Percentiles rank a stretch among this genome's conserved stretches.
phyloP scores from a whole-genome alignment of 176 grass and related monocot species.

The Poa pratensis region DNA sequence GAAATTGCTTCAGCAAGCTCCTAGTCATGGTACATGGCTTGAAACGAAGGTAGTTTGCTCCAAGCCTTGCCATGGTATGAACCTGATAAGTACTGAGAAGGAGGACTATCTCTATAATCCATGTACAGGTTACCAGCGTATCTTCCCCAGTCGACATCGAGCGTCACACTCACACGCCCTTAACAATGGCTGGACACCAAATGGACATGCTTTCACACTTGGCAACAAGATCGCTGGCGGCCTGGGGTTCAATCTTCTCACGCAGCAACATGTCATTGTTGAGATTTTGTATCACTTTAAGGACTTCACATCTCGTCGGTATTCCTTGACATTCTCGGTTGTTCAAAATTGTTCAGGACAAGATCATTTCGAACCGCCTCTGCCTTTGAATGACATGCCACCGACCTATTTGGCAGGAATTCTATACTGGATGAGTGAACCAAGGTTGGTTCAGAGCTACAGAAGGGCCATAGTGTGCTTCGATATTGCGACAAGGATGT shows the following conservation, averaged over 20 bases:
- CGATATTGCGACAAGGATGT: neutral
- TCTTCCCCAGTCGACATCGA: no score
- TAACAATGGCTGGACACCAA: neutral
- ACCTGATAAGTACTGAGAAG: neutral
- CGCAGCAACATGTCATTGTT: neutral
- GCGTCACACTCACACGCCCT: no score
- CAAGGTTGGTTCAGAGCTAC: neutral
- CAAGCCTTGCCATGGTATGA: neutral
- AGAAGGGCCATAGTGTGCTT: neutral
- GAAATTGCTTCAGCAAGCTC: neutral
- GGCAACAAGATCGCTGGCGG: neutral
- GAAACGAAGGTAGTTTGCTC: neutral
- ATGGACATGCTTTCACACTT: neutral
- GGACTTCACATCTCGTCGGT: neutral
- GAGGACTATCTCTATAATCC: no score
- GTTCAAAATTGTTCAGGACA: no score
- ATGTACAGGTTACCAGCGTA: no score
- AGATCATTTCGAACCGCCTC: neutral
- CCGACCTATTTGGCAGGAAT: neutral
- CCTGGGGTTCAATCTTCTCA: neutral
- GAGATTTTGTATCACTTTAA: neutral
- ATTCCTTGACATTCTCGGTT: neutral
- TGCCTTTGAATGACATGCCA: neutral
- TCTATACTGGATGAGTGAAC: slow-evolving; percentile 2
- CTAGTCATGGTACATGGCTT: neutral